A percentile compares a stretch with the other conserved stretches of the same genome.
phyloP scores from a whole-genome alignment of 192 early-diverging fungal species.

The Phlyctochytrium planicorne region DNA sequence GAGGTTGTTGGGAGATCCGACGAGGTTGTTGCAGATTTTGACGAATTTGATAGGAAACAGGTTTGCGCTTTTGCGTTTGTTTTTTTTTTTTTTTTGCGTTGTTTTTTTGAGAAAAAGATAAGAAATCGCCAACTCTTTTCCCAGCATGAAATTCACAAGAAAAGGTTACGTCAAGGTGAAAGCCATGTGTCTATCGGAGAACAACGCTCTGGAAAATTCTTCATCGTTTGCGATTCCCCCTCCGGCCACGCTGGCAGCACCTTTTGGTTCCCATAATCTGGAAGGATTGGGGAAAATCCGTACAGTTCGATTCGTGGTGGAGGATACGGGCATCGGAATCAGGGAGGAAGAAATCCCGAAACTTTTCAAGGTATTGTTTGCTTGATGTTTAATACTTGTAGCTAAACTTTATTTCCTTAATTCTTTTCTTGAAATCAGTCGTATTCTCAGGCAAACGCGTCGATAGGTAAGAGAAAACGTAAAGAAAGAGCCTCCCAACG shows the following conservation, averaged over 20 bases:
- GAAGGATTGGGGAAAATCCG: background rate
- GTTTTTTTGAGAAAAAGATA: too few species aligned
- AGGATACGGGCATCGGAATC: background rate
- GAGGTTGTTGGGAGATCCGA: background rate
- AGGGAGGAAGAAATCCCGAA: background rate
- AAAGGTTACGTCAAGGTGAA: background rate
- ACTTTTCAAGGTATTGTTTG: background rate
- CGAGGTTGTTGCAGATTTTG: background rate
- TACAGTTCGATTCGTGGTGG: background rate
- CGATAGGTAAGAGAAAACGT: background rate
- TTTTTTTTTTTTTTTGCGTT: background rate
- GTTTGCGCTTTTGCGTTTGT: background rate
- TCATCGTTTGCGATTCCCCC: too few species aligned
- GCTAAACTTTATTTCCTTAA: background rate
- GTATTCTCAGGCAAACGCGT: background rate
- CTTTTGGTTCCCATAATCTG: background rate
- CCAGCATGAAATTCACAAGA: background rate
- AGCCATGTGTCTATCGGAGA: background rate
- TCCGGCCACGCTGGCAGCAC: background rate
- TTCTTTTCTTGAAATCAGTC: background rate
- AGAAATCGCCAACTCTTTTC: too few species aligned
- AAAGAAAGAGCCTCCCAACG: too few species aligned
- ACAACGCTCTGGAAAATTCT: background rate
- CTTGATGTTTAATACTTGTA: background rate
- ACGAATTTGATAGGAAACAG: background rate